Evolutionary conservation across 495 filamentous ascomycete genomes (phyloP).

Genomic region (Aspergillus indologenus): DNA sequence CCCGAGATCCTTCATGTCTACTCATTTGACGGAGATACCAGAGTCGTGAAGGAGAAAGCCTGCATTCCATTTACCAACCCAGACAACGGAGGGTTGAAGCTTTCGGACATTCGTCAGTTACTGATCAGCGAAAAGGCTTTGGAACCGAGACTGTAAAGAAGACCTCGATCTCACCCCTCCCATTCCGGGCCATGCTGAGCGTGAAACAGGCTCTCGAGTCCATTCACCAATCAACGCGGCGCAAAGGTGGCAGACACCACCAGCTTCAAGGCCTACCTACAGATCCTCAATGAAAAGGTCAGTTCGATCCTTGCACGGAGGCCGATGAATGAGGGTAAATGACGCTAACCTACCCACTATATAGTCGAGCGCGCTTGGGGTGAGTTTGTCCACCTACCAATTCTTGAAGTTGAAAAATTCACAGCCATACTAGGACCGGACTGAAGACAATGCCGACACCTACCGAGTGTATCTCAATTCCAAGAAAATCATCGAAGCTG

Average conservation of each 20-base stretch:
- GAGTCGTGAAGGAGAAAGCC: background rate
- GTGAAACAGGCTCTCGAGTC: constrained; percentile 1
- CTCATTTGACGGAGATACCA: background rate
- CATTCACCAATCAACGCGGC: constrained; percentile 6
- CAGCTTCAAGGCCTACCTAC: constrained; percentile 7
- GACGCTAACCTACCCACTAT: background rate
- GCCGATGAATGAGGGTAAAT: background rate
- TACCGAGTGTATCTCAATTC: constrained; percentile 8
- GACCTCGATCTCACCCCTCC: background rate
- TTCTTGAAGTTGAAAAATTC: background rate
- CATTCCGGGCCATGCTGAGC: background rate
- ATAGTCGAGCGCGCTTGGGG: constrained; percentile 1
- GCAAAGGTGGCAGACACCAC: background rate
- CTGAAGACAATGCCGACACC: constrained; percentile 8
- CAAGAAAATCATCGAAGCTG: background rate
- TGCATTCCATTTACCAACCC: background rate
- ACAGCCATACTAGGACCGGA: constrained; percentile 1
- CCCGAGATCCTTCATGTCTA: background rate
- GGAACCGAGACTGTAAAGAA: constrained; percentile 4
- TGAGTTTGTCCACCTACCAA: background rate
- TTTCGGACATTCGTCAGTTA: background rate
- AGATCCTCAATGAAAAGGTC: constrained; percentile 7
- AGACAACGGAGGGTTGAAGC: background rate
- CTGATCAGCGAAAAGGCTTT: background rate
- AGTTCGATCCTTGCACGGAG: too few species aligned